Percentiles rank a stretch among this genome's conserved stretches.
Conservation (phyloP, 192 early-diverging fungal species). For the Linnemannia elongata region DNA sequence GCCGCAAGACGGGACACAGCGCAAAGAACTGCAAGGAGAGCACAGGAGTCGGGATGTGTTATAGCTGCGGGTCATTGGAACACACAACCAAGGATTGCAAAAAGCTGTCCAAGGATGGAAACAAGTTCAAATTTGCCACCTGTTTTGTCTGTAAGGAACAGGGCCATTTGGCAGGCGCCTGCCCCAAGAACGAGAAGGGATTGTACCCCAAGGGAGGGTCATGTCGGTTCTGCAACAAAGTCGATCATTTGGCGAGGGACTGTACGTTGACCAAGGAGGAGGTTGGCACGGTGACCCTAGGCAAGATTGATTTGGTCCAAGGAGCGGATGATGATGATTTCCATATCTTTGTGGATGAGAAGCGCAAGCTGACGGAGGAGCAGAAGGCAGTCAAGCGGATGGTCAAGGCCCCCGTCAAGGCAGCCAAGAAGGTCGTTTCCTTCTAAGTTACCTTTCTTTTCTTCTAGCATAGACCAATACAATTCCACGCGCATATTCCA, state of each 20-base stretch:
- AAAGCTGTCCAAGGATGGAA: constrained; percentile 63
- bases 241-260: constrained; percentile 86
- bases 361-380: constrained; percentile 67
- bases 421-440: constrained; percentile 54
- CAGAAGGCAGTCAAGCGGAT: constrained; percentile 45
- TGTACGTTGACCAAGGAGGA: constrained; percentile 79
- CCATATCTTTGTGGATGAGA: constrained; percentile 76
- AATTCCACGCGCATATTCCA: background rate
- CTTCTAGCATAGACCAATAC: constrained; percentile 1
- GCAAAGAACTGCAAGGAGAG: constrained; percentile 85
- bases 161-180: constrained; percentile 87
- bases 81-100: constrained; percentile 87
- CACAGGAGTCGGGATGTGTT: constrained; percentile 79
- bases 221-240: constrained; percentile 91
- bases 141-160: constrained; percentile 90
- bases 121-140: constrained; percentile 80
- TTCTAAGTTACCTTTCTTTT: constrained; percentile 15
- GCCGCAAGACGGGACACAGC: constrained; percentile 86
- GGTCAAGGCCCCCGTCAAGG: constrained; percentile 30
- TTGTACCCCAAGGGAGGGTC: constrained; percentile 92
- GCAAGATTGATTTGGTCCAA: constrained; percentile 85
- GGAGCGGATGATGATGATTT: constrained; percentile 97
- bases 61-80: constrained; percentile 88
- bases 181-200: constrained; percentile 91
- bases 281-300: constrained; percentile 69